Evolutionary conservation across 495 filamentous ascomycete genomes (phyloP), one percentile per base, ranked within the genome.

Genomic region (Daldinia caldariorum): DNA sequence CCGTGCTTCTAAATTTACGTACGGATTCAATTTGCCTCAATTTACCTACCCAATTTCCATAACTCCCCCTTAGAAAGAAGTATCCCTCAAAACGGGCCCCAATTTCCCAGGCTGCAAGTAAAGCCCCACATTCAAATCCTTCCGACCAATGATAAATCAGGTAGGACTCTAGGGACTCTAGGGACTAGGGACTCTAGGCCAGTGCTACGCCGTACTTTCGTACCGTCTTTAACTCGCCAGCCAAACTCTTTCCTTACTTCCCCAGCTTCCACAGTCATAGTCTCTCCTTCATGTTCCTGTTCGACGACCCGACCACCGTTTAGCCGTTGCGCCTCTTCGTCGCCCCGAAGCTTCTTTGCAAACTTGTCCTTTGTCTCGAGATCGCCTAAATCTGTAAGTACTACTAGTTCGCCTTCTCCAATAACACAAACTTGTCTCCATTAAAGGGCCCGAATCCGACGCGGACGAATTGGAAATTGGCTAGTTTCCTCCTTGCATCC

Each of bases 31-130:
- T 26, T 26, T 26, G 3, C 26, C 26, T 26, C 26, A 26, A 26
- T 26, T 26, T 26, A 26, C 60, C 49, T 26, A 26, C 60, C 49
- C 62, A n/a, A 41, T 61, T 56, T 50, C 26, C 26, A 26, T 26
- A 26, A 47, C 43, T 47, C 43, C 43, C 43, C 43, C 43, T 47
- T 65, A 72, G 63, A 58, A 58, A 26, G 58, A 67, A 58, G 58
- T 58, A 63, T 57, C 59, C 70, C 58, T 61, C 56, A 50, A 74
- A 77, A 66, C 63, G 72, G 74, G 61, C 47, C 54, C 75, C 73
- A 77, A 77, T 77, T 77, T 77, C 75, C 75, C 75, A 75, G 75
- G 70, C 72, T 75, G 75, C 75, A 61, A 64, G 58, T 64, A 62
- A 57, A 43, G 61, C 60, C 50, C 70, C 61, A 67, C 65, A 63